A percentile compares a stretch with the other conserved stretches of the same genome.
Evolutionary conservation across 305 asterid genomes (phyloP).

Genomic region (Solanum hybrid): DNA sequence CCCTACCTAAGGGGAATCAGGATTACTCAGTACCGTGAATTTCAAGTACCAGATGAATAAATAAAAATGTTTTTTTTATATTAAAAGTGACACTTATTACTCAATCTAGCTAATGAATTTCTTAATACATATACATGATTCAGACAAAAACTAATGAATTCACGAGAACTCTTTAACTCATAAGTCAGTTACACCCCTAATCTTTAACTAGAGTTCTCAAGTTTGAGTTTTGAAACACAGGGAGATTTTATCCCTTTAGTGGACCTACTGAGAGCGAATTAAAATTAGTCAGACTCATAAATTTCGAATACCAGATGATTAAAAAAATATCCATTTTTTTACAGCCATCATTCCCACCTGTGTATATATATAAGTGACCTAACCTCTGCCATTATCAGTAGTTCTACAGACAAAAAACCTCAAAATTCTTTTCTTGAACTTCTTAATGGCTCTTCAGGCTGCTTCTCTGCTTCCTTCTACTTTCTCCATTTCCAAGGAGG

Average conservation of each 20-base stretch:
- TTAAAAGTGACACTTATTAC: slow-evolving; percentile 11
- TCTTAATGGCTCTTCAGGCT: slow-evolving; percentile 70
- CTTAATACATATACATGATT: not conserved
- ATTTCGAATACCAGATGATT: not conserved
- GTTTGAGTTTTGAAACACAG: not conserved
- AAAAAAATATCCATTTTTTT: slow-evolving; percentile 18
- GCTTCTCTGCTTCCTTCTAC: slow-evolving; percentile 56
- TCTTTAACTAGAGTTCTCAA: not conserved
- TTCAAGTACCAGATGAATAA: not conserved
- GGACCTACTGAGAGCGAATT: not conserved
- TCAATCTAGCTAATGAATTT: not conserved
- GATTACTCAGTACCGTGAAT: not conserved
- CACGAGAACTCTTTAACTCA: not conserved
- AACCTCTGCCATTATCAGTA: not conserved
- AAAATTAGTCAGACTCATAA: not conserved
- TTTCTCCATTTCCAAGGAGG: slow-evolving; percentile 71
- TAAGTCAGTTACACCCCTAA: rapidly evolving
- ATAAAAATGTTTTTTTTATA: not conserved
- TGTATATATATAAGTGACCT: not conserved
- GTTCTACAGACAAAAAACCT: not conserved
- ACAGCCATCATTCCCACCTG: not conserved
- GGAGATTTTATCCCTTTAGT: not conserved
- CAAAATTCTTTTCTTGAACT: not conserved
- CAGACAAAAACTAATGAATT: not conserved
- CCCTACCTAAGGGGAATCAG: not conserved